Evolutionary conservation across 495 filamentous ascomycete genomes (phyloP), one percentile per base, ranked within the genome.

Genomic region (Tuber magnatum): DNA sequence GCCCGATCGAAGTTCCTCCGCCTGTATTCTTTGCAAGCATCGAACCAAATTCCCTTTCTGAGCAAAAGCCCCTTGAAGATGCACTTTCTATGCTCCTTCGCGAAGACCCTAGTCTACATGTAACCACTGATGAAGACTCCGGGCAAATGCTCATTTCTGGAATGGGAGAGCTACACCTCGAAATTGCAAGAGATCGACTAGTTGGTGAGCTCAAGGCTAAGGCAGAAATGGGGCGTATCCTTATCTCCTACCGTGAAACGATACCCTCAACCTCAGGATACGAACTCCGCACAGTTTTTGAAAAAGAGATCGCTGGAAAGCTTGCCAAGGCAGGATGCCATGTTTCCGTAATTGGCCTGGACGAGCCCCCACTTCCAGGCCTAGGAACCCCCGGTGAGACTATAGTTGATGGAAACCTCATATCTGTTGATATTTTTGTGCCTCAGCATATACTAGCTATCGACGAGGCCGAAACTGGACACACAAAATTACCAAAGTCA

Each of bases 101-200:
- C 70, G 96, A 99, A 85, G 96, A 99, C 81, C 96, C 96, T 32
- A 97, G 93, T 83, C 85, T 99, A n/a, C 89, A 94, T 39, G 89
- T 97, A 81, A 91, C 85, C 69, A 85, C 91, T 35, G 93, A 98
- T 80, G 91, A 94, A 78, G 96, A 97, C 81, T 93, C 93, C 0
- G 95, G 94, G 1, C 94, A 97, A 78, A 97, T 94, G 28, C 90
- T 97, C 14, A 86, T 99, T 2, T 93, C 92, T 51, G 96, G 96
- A 18, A 99, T 99, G 96, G 96, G 96, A 4, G 93, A 97, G 72
- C 88, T 99, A n/a, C 96, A 99, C 83, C 89, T 99, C 4, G 96
- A 99, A 78, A 95, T 99, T 48, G 94, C 96, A 5, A 86, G 91
- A 41, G 93, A 98, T 84, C 88, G 94, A 35, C 89, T 99, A 10